Conservation (phyloP, 345 rosid species). For the Brassica nigra region DNA sequence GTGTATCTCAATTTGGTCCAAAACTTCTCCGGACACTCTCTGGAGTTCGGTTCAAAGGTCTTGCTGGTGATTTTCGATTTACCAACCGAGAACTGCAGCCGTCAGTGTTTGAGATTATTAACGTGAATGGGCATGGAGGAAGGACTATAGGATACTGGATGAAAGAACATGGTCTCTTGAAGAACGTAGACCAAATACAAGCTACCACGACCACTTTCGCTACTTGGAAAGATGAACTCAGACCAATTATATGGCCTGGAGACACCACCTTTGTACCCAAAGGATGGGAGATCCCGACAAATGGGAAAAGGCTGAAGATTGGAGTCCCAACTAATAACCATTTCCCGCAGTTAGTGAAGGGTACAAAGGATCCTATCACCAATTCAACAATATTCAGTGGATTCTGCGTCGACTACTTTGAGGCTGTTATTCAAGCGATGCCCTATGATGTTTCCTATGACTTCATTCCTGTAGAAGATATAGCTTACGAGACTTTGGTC, state of each 20-base stretch:
- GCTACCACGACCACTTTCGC: constrained; percentile 11
- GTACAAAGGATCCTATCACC: constrained; percentile 1
- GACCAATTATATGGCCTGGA: constrained; percentile 40
- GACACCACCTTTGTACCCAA: constrained; percentile 19
- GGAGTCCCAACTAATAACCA: neutral
- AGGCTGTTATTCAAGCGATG: neutral
- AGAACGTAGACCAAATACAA: constrained; percentile 5
- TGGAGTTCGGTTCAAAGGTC: constrained; percentile 43
- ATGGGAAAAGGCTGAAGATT: constrained; percentile 11
- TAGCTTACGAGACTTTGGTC: neutral
- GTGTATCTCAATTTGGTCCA: constrained; percentile 46
- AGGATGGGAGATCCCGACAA: constrained; percentile 24
- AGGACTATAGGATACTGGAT: constrained; percentile 51
- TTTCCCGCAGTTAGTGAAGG: constrained; percentile 18
- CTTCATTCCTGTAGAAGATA: constrained; percentile 23
- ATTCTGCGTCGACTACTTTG: constrained; percentile 39
- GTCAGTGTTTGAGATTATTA: constrained; percentile 46
- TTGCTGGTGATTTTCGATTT: constrained; percentile 43
- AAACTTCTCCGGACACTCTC: constrained; percentile 42
- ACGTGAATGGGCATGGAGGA: constrained; percentile 41
- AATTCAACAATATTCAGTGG: neutral
- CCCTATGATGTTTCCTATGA: neutral
- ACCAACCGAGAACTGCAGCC: constrained; percentile 38
- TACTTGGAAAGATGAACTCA: constrained; percentile 6
- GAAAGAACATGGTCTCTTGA: constrained; percentile 34